Conservation (phyloP, 2,329 filamentous ascomycete species). For the Cytospora chrysosperma region DNA sequence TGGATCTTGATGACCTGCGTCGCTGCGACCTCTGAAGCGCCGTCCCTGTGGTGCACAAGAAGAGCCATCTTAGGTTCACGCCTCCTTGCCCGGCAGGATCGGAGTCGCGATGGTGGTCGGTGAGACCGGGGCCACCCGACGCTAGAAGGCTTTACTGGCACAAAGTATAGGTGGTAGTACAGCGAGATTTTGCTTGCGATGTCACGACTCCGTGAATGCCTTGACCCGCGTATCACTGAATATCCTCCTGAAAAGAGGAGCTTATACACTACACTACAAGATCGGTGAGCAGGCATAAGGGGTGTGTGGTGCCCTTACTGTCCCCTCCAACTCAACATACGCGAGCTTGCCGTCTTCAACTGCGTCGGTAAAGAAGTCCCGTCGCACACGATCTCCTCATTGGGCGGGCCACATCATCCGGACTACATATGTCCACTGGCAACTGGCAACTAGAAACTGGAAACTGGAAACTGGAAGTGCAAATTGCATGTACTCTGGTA, state of each 20-base stretch:
- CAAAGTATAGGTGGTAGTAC: neutral
- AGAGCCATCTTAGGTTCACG: neutral
- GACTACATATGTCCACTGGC: conserved; percentile 7
- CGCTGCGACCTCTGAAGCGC: neutral
- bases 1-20: neutral
- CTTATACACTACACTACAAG: conserved; percentile 15
- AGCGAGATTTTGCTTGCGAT: neutral
- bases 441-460: too few species aligned
- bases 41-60: conserved; percentile 6
- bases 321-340: neutral
- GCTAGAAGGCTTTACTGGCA: conserved; percentile 16
- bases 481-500: conserved; percentile 1
- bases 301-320: neutral
- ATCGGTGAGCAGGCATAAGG: neutral
- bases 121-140: conserved; percentile 28
- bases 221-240: neutral
- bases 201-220: neutral
- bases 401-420: conserved; percentile 1
- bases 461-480: conserved; percentile 4
- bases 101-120: conserved; percentile 12
- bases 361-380: conserved; percentile 1
- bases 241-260: neutral
- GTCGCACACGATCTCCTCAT: neutral
- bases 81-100: conserved; percentile 11
- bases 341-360: neutral